Evolutionary conservation across 305 asterid genomes (phyloP).

Genomic region (Vinca major): DNA sequence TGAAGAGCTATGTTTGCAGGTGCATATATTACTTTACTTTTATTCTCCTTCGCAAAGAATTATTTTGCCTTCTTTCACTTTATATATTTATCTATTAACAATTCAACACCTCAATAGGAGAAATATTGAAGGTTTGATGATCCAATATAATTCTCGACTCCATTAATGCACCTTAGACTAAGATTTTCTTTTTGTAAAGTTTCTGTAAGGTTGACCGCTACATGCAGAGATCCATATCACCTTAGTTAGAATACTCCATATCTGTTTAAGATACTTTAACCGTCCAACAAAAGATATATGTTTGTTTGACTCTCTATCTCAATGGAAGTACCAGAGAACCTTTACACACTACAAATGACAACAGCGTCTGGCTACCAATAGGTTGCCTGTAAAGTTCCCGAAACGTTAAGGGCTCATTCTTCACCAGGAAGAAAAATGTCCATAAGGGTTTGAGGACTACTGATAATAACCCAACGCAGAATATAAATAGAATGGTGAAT

Average conservation of each 20-base stretch:
- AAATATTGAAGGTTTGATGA: neutral
- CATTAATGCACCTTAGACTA: neutral
- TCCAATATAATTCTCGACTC: neutral
- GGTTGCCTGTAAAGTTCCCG: neutral
- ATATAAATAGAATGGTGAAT: neutral
- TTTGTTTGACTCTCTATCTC: neutral
- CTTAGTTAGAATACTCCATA: neutral
- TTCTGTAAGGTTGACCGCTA: neutral
- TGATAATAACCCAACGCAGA: neutral
- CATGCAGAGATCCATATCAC: neutral
- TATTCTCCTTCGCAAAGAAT: neutral
- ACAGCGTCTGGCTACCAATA: no score
- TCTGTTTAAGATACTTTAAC: neutral
- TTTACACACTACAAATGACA: neutral
- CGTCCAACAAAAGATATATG: neutral
- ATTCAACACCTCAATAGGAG: neutral
- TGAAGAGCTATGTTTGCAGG: slow-evolving; percentile 96
- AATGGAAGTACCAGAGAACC: neutral
- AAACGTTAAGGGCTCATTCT: neutral
- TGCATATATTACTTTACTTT: slow-evolving; percentile 22
- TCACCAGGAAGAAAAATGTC: neutral
- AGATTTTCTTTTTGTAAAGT: neutral
- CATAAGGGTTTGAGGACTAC: neutral
- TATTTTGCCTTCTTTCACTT: neutral
- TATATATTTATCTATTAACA: neutral